Evolutionary conservation across 2,329 filamentous ascomycete species (phyloP), one percentile per base, ranked within the genome.

Genomic region (Fusarium pseudocircinatum): DNA sequence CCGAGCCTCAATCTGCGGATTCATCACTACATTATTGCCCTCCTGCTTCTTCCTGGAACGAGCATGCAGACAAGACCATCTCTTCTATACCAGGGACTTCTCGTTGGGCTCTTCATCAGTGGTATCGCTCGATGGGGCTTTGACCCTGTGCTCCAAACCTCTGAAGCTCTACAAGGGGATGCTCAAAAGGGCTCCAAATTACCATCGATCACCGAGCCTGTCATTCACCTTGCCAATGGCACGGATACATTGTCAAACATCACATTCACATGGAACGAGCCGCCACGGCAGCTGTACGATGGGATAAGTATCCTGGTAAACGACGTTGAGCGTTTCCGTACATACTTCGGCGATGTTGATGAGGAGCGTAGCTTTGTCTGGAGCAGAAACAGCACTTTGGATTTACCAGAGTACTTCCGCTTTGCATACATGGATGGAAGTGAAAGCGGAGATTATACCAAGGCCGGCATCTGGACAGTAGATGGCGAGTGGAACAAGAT

Each of bases 61-160:
- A 91, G 90, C 60, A 91, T 98, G 81, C 95, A 97, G 75, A 98
- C 94, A 11, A 90, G 96, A 0, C 93, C 94, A 0, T 92, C 92
- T 1, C 85, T 98, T 14, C 82, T 97, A 5, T 98, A 96, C 78
- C 96, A 98, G 81, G 96, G 96, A 16, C 85, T 99, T 4, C 86
- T 99, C 0, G 85, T 98, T 13, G 96, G 96, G 1, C 87, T 98
- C 0, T 98, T 98, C 81, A 92, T 98, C 83, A 98, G 98, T 80
- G 77, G 96, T 59, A 91, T 97, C 67, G 96, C 95, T 8, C 89
- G 96, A 47, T 98, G 96, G 96, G 95, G 95, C 1, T 99, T 97
- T 81, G 95, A 94, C 70, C 88, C 93, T 2, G 90, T 99, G 52
- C 88, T 99, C 22, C 92, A 99, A 82, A 98, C 96, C 0, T 90